Evolutionary conservation across 2,329 filamentous ascomycete genomes (phyloP).

Genomic region (Fusarium mangiferae): DNA sequence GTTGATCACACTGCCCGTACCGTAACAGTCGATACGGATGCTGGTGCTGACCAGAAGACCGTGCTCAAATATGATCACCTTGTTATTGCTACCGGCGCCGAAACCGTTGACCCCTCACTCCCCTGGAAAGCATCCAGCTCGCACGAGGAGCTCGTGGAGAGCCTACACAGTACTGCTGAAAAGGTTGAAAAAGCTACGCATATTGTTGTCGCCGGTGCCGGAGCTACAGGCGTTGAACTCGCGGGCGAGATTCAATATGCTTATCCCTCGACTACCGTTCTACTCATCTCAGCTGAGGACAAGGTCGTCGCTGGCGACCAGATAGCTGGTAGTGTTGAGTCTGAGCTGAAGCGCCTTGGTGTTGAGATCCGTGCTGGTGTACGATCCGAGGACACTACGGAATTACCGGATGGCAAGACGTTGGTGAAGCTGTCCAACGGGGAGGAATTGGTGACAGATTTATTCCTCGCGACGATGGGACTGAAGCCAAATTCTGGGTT

Average conservation of each 20-base stretch:
- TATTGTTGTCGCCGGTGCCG: slow-evolving; percentile 67
- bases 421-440: slow-evolving; percentile 59
- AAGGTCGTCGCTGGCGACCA: slow-evolving; percentile 58
- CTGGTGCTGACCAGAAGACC: slow-evolving; percentile 13
- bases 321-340: slow-evolving; percentile 54
- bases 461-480: slow-evolving; percentile 68
- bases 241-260: slow-evolving; percentile 65
- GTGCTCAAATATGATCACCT: slow-evolving; percentile 63
- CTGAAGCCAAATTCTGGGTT: slow-evolving; percentile 65
- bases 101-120: slow-evolving; percentile 51
- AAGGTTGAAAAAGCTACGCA: slow-evolving; percentile 58
- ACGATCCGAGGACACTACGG: slow-evolving; percentile 51
- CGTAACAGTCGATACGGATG: slow-evolving; percentile 51
- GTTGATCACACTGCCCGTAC: slow-evolving; percentile 54
- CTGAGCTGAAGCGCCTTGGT: slow-evolving; percentile 63
- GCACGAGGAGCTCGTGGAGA: slow-evolving; percentile 56
- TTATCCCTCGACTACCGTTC: slow-evolving; percentile 61
- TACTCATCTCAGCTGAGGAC: slow-evolving; percentile 57
- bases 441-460: slow-evolving; percentile 61
- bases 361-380: slow-evolving; percentile 59
- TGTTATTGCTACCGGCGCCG: slow-evolving; percentile 66
- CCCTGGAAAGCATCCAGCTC: slow-evolving; percentile 65
- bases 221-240: slow-evolving; percentile 65
- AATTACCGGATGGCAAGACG: slow-evolving; percentile 56
- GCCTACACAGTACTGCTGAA: slow-evolving; percentile 54